Conservation (phyloP, 2,329 filamentous ascomycete genomes). For the Mariannaea elegans region DNA sequence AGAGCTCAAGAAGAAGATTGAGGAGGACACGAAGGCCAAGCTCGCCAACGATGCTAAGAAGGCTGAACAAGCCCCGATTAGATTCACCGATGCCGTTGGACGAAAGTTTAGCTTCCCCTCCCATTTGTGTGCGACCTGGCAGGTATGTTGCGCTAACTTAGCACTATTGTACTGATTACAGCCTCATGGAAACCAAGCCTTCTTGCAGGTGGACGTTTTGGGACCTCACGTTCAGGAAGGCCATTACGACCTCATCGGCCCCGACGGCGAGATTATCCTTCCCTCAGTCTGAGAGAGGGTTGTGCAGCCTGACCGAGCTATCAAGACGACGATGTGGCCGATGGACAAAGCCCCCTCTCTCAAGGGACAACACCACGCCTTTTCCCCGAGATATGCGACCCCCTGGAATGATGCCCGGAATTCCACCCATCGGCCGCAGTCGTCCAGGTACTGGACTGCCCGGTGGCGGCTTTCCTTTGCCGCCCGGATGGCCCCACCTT, state of each 20-base stretch:
- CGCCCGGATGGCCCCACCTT: conserved; percentile 36
- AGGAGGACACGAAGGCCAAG: conserved; percentile 63
- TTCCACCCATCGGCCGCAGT: conserved; percentile 16
- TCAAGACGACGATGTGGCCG: conserved; percentile 68
- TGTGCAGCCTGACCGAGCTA: conserved; percentile 73
- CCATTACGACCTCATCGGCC: conserved; percentile 82
- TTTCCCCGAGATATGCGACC: conserved; percentile 26
- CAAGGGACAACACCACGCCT: conserved; percentile 31
- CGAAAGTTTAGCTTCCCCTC: conserved; percentile 94
- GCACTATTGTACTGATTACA: no score
- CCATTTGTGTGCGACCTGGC: conserved; percentile 84
- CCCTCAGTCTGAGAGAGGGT: conserved; percentile 82
- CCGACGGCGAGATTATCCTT: conserved; percentile 83
- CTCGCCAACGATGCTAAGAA: conserved; percentile 58
- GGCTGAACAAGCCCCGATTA: conserved; percentile 77
- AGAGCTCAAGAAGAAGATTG: conserved; percentile 67
- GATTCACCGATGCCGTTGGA: conserved; percentile 90
- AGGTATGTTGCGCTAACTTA: conserved; percentile 61
- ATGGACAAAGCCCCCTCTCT: conserved; percentile 53
- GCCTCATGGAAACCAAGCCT: conserved; percentile 66
- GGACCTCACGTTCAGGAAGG: conserved; percentile 80
- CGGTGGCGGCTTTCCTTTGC: conserved; percentile 30
- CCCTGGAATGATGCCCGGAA: conserved; percentile 20
- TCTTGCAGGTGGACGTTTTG: conserved; percentile 79
- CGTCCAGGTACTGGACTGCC: conserved; percentile 13